Conservation (phyloP, 805 yeast genomes). For the Wilhelminamyces savonicus region DNA sequence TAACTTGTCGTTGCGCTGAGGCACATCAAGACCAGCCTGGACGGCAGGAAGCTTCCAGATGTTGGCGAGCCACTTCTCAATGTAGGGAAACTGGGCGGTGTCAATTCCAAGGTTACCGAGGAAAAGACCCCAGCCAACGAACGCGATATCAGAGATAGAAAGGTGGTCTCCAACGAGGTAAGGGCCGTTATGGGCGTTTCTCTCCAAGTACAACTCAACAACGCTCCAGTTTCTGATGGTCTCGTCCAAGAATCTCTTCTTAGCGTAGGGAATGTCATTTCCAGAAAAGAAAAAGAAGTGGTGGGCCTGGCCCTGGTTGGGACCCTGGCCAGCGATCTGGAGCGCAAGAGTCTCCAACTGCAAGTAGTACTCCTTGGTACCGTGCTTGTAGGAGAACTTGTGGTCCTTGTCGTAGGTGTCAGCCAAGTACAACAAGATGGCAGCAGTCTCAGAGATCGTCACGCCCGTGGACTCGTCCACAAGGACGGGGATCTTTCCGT, state of each 20-base stretch:
- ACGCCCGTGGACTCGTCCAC: slow-evolving; percentile 37
- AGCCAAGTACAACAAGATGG: slow-evolving; percentile 53
- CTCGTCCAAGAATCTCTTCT: slow-evolving; percentile 45
- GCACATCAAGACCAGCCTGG: slow-evolving; percentile 19
- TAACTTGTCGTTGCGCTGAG: no score
- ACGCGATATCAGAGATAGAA: slow-evolving; percentile 52
- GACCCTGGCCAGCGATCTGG: slow-evolving; percentile 54
- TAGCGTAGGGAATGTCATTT: slow-evolving; percentile 50
- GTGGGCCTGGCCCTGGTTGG: slow-evolving; percentile 56
- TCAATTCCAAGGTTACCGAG: slow-evolving; percentile 19
- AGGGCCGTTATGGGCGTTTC: slow-evolving; percentile 29
- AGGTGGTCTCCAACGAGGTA: slow-evolving; percentile 56
- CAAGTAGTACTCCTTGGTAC: slow-evolving; percentile 42
- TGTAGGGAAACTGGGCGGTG: slow-evolving; percentile 30
- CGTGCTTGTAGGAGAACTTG: slow-evolving; percentile 31
- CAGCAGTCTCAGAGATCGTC: slow-evolving; percentile 53
- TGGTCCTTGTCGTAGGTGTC: slow-evolving; percentile 54
- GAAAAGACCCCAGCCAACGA: slow-evolving; percentile 38
- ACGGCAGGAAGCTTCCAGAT: slow-evolving; percentile 28
- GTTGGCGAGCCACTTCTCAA: slow-evolving; percentile 34
- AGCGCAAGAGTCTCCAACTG: slow-evolving; percentile 48
- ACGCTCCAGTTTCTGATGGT: slow-evolving; percentile 50
- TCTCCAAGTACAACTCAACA: slow-evolving; percentile 42
- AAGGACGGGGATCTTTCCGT: slow-evolving; percentile 59
- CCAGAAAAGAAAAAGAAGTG: slow-evolving; percentile 41